A percentile compares a stretch with the other conserved stretches of the same genome.
These are phyloP conservation scores for Oryza brachyantha DNA, from an alignment of 176 grass and related monocot species.

Conservation along the genomic window DNA sequence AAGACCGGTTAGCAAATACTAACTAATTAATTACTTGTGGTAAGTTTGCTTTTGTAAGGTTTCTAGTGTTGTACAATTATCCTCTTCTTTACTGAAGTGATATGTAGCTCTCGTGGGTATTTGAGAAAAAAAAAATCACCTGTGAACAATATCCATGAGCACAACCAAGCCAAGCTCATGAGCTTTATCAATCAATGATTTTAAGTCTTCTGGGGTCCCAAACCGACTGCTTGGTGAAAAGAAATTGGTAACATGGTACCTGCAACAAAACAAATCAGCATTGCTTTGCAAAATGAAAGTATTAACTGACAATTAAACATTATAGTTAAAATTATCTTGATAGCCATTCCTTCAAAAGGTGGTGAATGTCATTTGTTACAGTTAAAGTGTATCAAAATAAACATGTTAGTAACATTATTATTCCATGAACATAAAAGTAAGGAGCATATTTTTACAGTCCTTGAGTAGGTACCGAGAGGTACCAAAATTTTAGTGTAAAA, in stretches of 20 bases:
- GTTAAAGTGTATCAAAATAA: not conserved
- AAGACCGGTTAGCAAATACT: not conserved
- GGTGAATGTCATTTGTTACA: not conserved
- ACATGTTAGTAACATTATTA: not conserved
- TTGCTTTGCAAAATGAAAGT: not conserved
- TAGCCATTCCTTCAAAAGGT: not conserved
- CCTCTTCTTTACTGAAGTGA: no score
- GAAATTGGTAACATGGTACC: slow-evolving; percentile 99
- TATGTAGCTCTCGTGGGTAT: no score
- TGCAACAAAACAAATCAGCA: slow-evolving; percentile 40
- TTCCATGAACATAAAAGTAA: not conserved
- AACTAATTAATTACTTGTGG: slow-evolving; percentile 17
- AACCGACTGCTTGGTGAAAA: slow-evolving; percentile 98
- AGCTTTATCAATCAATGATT: slow-evolving; percentile 94
- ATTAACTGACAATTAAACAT: not conserved
- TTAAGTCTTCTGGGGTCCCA: slow-evolving; percentile 94
- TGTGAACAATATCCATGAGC: slow-evolving; percentile 99
- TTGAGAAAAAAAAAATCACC: no score
- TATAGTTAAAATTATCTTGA: not conserved
- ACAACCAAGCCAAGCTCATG: slow-evolving; percentile 93
- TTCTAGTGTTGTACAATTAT: no score
- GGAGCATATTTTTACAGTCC: no score
- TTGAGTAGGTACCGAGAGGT: no score
- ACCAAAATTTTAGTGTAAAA: no score
- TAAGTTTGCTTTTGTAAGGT: no score